These are phyloP conservation scores for Polygonum aviculare DNA, from an alignment of 148 eudicot species.

Conservation along the genomic window DNA sequence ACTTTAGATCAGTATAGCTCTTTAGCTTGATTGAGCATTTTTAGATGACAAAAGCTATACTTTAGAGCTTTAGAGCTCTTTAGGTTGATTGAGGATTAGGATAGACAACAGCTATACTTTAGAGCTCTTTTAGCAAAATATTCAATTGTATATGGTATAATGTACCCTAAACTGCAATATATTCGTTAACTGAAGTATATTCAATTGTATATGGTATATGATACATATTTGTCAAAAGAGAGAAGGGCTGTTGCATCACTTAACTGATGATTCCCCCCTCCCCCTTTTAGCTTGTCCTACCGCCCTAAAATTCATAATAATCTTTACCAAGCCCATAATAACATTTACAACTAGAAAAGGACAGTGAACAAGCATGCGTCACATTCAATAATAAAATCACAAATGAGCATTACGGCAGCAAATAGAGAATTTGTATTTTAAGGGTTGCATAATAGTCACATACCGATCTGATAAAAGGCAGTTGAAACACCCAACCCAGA, in stretches of 20 bases:
- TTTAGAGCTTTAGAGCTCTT: no score
- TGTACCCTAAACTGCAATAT: no score
- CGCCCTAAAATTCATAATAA: not conserved
- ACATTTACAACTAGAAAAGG: not conserved
- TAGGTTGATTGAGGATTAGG: no score
- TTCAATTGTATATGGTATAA: no score
- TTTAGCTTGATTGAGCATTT: no score
- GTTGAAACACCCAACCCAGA: slow-evolving; percentile 89
- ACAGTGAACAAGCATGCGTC: not conserved
- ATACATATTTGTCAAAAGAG: not conserved
- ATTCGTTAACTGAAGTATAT: no score
- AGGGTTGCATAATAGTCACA: slow-evolving; percentile 11
- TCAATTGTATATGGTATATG: no score
- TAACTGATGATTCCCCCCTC: not conserved
- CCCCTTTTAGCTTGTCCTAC: not conserved
- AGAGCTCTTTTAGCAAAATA: no score
- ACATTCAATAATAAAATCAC: not conserved
- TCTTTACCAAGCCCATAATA: not conserved
- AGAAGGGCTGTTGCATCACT: not conserved
- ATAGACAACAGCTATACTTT: no score
- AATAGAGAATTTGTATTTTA: not conserved
- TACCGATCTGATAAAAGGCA: slow-evolving; percentile 86
- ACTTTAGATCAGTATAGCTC: no score
- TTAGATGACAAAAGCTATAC: no score
- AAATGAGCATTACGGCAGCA: not conserved